Conservation (phyloP, 1,284 basidiomycete genomes). For the Quambalaria eucalypti region DNA sequence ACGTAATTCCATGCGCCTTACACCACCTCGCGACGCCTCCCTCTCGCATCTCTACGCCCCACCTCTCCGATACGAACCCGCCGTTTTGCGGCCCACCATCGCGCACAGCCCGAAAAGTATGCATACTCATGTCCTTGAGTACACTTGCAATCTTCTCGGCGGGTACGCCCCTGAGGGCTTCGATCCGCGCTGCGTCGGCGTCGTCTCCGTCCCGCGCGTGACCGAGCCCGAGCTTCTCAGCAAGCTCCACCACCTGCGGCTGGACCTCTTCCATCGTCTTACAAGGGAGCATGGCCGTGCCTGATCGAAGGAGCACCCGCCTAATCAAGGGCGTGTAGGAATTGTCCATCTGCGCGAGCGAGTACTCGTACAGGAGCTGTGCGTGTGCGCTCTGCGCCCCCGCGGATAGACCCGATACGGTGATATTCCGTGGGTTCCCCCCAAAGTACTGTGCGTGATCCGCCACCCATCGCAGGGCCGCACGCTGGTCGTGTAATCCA, state of each 20-base stretch:
- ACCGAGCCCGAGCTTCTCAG: constrained; percentile 4
- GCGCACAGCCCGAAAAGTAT: constrained; percentile 21
- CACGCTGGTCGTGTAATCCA: constrained; percentile 27
- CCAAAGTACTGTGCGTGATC: constrained; percentile 35
- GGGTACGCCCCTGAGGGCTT: constrained; percentile 9
- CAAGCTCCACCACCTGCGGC: constrained; percentile 19
- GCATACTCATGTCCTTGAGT: constrained; percentile 15
- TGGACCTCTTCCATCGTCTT: constrained; percentile 14
- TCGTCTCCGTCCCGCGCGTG: no score
- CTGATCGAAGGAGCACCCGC: constrained; percentile 18
- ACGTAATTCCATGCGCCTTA: constrained; percentile 5
- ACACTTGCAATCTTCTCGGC: constrained; percentile 7
- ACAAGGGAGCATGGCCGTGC: constrained; percentile 18
- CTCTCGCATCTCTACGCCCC: constrained; percentile 18
- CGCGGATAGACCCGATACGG: constrained; percentile 41
- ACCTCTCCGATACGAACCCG: constrained; percentile 16
- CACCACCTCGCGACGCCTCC: constrained; percentile 18
- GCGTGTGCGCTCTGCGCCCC: constrained; percentile 38
- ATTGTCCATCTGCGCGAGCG: constrained; percentile 2
- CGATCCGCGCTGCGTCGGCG: constrained; percentile 11
- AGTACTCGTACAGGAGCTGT: constrained; percentile 42
- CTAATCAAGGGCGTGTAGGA: constrained; percentile 16
- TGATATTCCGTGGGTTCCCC: constrained; percentile 37
- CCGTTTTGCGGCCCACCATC: constrained; percentile 6
- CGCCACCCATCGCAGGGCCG: constrained; percentile 31